These are phyloP conservation scores for Leccinum fibrillosum DNA, from an alignment of 768 basidiomycete species.

Conservation along the genomic window DNA sequence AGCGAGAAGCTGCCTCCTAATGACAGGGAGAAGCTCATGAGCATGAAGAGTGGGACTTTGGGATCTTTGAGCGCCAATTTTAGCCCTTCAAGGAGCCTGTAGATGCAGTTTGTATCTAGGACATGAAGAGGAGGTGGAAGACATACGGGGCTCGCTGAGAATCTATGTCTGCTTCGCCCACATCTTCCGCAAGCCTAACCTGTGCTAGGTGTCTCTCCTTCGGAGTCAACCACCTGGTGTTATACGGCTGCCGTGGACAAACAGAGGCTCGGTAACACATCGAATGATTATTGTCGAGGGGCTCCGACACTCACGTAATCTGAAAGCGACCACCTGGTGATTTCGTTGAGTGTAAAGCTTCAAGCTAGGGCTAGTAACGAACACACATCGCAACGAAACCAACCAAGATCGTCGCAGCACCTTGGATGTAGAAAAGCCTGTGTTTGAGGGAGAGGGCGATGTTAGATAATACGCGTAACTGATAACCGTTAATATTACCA, in stretches of 20 bases:
- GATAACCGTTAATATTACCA: slow-evolving; percentile 41
- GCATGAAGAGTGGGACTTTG: slow-evolving; percentile 41
- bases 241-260: slow-evolving; percentile 43
- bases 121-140: background rate
- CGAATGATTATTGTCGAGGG: background rate
- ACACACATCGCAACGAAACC: slow-evolving; percentile 52
- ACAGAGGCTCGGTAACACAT: background rate
- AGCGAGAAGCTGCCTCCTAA: slow-evolving; percentile 58
- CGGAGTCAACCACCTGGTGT: slow-evolving; percentile 56
- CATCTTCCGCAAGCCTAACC: slow-evolving; percentile 54
- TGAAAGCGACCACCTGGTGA: slow-evolving; percentile 50
- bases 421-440: background rate
- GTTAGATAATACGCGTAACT: background rate
- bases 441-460: background rate
- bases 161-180: slow-evolving; percentile 40
- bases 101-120: background rate
- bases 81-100: slow-evolving; percentile 14
- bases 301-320: slow-evolving; percentile 46
- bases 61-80: background rate
- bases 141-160: slow-evolving; percentile 54
- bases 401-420: slow-evolving; percentile 27
- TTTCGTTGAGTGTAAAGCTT: background rate
- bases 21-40: slow-evolving; percentile 53
- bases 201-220: slow-evolving; percentile 56
- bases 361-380: background rate